phyloP scores from a whole-genome alignment of 1,284 basidiomycete species.

The Leccinum fallax region DNA sequence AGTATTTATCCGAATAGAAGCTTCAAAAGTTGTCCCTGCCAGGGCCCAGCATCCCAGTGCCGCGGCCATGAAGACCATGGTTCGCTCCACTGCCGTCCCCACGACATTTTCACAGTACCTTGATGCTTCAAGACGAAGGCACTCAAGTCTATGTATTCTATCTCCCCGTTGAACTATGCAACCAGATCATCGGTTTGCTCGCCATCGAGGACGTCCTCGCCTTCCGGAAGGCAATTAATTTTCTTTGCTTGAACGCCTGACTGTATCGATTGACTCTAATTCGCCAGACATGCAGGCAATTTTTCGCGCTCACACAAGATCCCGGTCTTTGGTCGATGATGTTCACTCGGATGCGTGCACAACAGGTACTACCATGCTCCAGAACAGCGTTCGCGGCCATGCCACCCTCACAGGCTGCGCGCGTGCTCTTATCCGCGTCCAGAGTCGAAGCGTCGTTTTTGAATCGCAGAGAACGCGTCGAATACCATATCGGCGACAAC shows the following conservation, averaged over 20 bases:
- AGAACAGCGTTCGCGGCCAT: conserved; percentile 16
- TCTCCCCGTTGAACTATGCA: conserved; percentile 24
- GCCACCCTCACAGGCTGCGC: conserved; percentile 9
- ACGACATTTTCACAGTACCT: not conserved
- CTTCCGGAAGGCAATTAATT: conserved; percentile 17
- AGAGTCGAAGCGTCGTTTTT: conserved; percentile 23
- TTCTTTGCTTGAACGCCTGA: not conserved
- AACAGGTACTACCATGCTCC: conserved; percentile 22
- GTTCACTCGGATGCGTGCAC: conserved; percentile 11
- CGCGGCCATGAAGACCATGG: not conserved
- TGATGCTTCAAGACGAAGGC: conserved; percentile 2
- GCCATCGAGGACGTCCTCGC: conserved; percentile 19
- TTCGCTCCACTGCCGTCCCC: not conserved
- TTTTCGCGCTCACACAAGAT: conserved; percentile 16
- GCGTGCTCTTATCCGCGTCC: conserved; percentile 9
- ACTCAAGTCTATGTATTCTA: not conserved
- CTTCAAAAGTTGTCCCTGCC: no score
- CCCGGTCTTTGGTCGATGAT: conserved; percentile 15
- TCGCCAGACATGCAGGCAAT: conserved; percentile 21
- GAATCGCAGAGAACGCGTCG: conserved; percentile 1
- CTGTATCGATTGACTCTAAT: not conserved
- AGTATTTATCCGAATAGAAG: no score
- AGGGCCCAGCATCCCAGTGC: no score
- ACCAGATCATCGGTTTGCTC: conserved; percentile 19
- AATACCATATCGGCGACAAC: conserved; percentile 2